Conservation (phyloP, 352 stramenopile genomes). For the Globisporangium splendens region DNA sequence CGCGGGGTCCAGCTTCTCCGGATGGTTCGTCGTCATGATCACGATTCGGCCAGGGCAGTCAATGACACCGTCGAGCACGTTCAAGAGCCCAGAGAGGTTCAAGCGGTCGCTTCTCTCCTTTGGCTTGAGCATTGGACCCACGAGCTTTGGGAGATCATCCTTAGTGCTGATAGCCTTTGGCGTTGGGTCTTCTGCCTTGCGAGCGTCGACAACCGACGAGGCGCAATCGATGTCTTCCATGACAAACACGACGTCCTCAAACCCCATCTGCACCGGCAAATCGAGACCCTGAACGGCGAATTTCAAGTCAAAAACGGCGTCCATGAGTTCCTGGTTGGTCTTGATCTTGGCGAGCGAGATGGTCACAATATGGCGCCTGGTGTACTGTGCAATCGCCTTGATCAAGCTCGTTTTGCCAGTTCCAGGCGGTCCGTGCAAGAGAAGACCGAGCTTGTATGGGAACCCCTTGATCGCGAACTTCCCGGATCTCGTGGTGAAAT, state of each 20-base stretch:
- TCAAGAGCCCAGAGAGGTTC: constrained; percentile 69
- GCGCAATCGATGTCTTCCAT: constrained; percentile 46
- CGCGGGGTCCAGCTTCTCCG: constrained; percentile 80
- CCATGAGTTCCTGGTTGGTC: constrained; percentile 60
- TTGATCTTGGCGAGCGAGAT: constrained; percentile 52
- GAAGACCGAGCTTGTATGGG: constrained; percentile 76
- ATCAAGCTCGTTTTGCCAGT: constrained; percentile 88
- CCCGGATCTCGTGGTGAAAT: constrained; percentile 55
- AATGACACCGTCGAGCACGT: constrained; percentile 84
- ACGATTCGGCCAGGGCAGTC: constrained; percentile 76
- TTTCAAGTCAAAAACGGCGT: constrained; percentile 42
- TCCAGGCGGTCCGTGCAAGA: constrained; percentile 78
- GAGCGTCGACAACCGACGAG: constrained; percentile 40
- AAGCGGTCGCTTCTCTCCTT: constrained; percentile 18
- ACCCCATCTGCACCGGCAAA: constrained; percentile 35
- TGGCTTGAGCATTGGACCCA: constrained; percentile 13
- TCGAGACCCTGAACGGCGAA: constrained; percentile 36
- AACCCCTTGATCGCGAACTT: constrained; percentile 84
- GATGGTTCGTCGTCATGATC: constrained; percentile 88
- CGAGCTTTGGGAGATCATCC: too few species aligned
- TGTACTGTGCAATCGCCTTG: constrained; percentile 72
- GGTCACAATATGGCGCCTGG: constrained; percentile 61
- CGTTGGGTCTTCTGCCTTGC: background rate
- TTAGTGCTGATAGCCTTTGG: too few species aligned
- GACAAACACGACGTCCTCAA: constrained; percentile 28